These are phyloP conservation scores for Tolypocladium amazonense DNA, from an alignment of 2,329 filamentous ascomycete genomes.

Conservation along the genomic window DNA sequence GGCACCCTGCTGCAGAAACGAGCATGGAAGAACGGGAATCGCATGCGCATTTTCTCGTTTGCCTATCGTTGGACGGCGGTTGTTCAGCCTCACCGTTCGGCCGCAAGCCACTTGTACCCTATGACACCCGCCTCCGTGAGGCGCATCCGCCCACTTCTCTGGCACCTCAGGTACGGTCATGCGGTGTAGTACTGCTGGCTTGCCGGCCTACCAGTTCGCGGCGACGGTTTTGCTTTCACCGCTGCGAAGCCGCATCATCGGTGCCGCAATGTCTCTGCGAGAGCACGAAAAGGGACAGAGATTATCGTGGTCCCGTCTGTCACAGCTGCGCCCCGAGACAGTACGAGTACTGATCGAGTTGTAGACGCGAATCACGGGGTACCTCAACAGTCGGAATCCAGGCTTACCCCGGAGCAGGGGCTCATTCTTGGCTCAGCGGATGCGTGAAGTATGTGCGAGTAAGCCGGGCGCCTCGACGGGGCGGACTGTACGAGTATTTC, in stretches of 20 bases:
- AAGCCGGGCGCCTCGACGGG: background rate
- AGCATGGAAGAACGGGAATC: background rate
- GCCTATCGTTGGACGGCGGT: background rate
- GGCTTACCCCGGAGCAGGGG: background rate
- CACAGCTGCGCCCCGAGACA: background rate
- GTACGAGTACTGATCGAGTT: background rate
- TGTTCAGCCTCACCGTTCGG: conserved; percentile 2
- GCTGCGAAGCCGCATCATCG: background rate
- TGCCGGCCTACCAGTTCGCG: too few species aligned
- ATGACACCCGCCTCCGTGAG: background rate
- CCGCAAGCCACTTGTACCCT: background rate
- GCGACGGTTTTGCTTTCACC: background rate
- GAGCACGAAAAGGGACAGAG: background rate
- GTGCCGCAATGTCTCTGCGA: background rate
- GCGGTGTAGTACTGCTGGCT: too few species aligned
- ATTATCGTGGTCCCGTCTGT: background rate
- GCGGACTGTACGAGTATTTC: background rate
- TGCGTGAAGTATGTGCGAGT: background rate
- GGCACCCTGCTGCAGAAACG: background rate
- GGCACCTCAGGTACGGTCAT: too few species aligned
- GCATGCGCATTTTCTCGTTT: background rate
- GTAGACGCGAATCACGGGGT: background rate
- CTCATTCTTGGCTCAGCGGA: background rate
- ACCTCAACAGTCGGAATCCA: background rate
- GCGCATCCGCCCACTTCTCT: background rate